Percentiles rank a stretch among this genome's conserved stretches.
These are phyloP conservation scores for Pedinophyceae sp. DNA, from an alignment of 139 green algal genomes.

Conservation along the genomic window DNA sequence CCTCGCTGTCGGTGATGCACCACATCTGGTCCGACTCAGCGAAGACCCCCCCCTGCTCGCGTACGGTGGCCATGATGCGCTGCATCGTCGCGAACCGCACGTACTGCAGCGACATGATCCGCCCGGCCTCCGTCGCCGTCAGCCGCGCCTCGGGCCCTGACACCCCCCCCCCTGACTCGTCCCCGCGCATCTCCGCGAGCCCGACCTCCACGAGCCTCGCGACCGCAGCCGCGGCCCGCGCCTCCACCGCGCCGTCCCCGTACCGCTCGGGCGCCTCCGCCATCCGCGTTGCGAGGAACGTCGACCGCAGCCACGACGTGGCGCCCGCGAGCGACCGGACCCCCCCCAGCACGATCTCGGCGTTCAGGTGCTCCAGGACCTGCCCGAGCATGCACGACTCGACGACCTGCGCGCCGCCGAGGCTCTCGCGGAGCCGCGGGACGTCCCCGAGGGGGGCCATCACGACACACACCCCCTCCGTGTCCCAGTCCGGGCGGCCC, in stretches of 20 bases:
- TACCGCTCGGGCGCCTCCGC: too few species aligned
- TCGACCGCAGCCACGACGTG: too few species aligned
- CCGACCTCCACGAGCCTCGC: too few species aligned
- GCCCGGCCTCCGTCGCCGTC: slow-evolving; percentile 18
- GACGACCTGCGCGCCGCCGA: slow-evolving; percentile 25
- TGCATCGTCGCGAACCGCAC: slow-evolving; percentile 60
- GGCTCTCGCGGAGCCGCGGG: background rate
- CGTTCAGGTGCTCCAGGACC: slow-evolving; percentile 63
- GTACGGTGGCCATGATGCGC: background rate
- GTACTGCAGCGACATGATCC: slow-evolving; percentile 62
- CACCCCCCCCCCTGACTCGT: too few species aligned
- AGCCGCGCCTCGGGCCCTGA: too few species aligned
- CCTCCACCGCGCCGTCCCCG: too few species aligned
- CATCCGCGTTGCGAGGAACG: too few species aligned
- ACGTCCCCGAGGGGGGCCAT: slow-evolving; percentile 45
- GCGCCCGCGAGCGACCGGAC: slow-evolving; percentile 40
- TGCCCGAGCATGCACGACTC: slow-evolving; percentile 36
- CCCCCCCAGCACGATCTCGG: slow-evolving; percentile 50
- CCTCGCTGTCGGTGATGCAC: slow-evolving; percentile 28
- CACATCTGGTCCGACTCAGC: slow-evolving; percentile 42
- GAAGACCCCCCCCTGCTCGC: background rate
- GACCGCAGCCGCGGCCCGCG: too few species aligned
- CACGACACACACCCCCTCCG: slow-evolving; percentile 71
- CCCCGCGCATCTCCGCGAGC: too few species aligned
- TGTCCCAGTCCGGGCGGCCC: slow-evolving; percentile 86